Conservation (phyloP, 768 basidiomycete species). For the Psilocybe subaeruginosa region DNA sequence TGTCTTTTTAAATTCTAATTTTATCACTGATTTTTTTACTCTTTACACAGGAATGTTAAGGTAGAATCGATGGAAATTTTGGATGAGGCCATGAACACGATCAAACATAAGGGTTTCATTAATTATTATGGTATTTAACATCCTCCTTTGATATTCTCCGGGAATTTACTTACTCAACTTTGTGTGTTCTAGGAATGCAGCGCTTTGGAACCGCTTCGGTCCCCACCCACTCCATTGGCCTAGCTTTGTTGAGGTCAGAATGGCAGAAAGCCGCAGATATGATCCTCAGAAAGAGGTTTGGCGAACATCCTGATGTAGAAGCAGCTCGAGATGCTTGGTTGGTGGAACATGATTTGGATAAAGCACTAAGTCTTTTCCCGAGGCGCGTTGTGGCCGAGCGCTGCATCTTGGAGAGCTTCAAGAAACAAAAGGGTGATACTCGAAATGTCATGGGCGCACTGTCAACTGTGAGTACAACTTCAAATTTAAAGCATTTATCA, state of each 20-base stretch:
- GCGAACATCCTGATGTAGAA: constrained; percentile 92
- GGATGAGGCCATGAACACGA: constrained; percentile 72
- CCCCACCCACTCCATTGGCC: constrained; percentile 93
- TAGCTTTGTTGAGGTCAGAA: constrained; percentile 85
- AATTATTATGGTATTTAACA: constrained; percentile 86
- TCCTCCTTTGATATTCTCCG: background rate
- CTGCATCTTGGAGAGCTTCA: constrained; percentile 88
- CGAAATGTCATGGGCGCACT: constrained; percentile 88
- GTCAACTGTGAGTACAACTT: constrained; percentile 60
- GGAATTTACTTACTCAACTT: constrained; percentile 10
- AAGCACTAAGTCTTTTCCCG: constrained; percentile 85
- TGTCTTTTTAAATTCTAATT: background rate
- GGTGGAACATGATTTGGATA: constrained; percentile 78
- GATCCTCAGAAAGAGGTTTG: constrained; percentile 80
- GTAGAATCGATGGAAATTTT: constrained; percentile 73
- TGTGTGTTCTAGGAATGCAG: constrained; percentile 78
- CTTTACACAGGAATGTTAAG: constrained; percentile 72
- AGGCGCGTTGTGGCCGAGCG: constrained; percentile 92
- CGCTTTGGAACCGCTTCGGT: constrained; percentile 97
- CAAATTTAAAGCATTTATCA: background rate
- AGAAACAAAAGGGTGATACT: constrained; percentile 76
- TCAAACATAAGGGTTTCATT: constrained; percentile 90
- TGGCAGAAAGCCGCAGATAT: constrained; percentile 89
- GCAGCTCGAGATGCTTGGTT: constrained; percentile 87
- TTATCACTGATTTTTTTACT: background rate